Evolutionary conservation across 2,329 filamentous ascomycete species (phyloP), one percentile per base, ranked within the genome.

Genomic region (Pseudogymnoascus sp.): DNA sequence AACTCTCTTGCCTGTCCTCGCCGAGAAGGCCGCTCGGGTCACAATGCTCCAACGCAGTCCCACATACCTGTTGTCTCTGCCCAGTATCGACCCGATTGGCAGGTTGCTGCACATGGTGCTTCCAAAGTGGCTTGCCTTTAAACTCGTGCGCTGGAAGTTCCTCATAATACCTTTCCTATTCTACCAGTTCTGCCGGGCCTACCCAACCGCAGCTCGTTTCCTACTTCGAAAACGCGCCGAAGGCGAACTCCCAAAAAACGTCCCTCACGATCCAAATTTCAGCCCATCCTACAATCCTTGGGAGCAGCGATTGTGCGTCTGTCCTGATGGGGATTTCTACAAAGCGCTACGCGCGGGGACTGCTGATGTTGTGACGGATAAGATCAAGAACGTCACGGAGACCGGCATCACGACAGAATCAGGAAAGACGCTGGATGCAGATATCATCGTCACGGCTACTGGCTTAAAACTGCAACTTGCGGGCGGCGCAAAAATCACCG

Each of bases 21-120:
- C 86, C 0, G 77, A 88, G 46, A 83, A 81, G 40, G 89, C 88
- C 4, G 76, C 75, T 4, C 81, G 83, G 13, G 85, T 92, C 29
- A 93, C 89, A 1, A 91, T 93, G 84, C 80, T 96, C 2, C 91
- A 96, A 75, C 85, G 91, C 63, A 91, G 86, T 53, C 91, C 91
- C 0, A 83, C 82, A 0, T 93, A 90, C 70, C 80, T 93, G 63
- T 68, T 88, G 50, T 77, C 82, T 13, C 37, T 67, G 2, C 70
- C n/a, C 68, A 85, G 1, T 21, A 64, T 67, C 7, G 67, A 70
- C 35, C 65, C 66, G 2, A 60, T 46, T 9, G 63, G 62, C 13
- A 61, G 64, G n/a, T 65, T 65, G 10, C 44, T 70, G 9, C 37
- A 64, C 3, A 66, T 42, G 40, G 64, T 65, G 19, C 70, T 87